Percentiles rank a stretch among this genome's conserved stretches.
phyloP scores from a whole-genome alignment of 2,329 filamentous ascomycete genomes.

The Paradendryphiella salina region DNA sequence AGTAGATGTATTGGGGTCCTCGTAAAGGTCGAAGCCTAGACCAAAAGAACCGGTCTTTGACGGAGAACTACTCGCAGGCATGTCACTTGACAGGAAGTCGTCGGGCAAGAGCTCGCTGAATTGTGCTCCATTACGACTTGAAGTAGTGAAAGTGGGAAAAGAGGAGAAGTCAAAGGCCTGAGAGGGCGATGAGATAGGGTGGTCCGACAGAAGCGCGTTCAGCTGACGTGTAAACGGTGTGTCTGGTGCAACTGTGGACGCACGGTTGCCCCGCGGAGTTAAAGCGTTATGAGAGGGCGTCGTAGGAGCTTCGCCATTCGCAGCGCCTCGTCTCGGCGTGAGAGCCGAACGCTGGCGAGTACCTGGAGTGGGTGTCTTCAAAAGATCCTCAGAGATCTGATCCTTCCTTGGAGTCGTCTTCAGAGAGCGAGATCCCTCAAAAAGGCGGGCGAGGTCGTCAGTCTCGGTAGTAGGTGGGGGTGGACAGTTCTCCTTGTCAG shows the following conservation, averaged over 20 bases:
- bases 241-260: conserved; percentile 39
- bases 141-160: conserved; percentile 42
- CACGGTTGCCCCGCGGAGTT: conserved; percentile 44
- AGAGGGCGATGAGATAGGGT: conserved; percentile 36
- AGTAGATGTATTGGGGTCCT: conserved; percentile 44
- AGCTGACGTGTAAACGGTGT: conserved; percentile 67
- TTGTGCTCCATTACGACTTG: conserved; percentile 27
- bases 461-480: conserved; percentile 45
- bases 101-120: conserved; percentile 39
- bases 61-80: conserved; percentile 44
- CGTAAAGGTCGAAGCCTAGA: conserved; percentile 43
- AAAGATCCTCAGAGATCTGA: conserved; percentile 55
- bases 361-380: conserved; percentile 52
- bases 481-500: conserved; percentile 63
- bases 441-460: conserved; percentile 66
- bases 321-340: conserved; percentile 39
- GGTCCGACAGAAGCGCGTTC: conserved; percentile 60
- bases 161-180: conserved; percentile 41
- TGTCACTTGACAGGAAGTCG: conserved; percentile 44
- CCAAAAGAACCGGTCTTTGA: conserved; percentile 28
- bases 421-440: conserved; percentile 64
- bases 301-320: conserved; percentile 20
- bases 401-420: conserved; percentile 63
- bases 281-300: conserved; percentile 44
- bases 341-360: conserved; percentile 43